Evolutionary conservation across 768 basidiomycete genomes (phyloP).

Genomic region (Tricholoma sp.): DNA sequence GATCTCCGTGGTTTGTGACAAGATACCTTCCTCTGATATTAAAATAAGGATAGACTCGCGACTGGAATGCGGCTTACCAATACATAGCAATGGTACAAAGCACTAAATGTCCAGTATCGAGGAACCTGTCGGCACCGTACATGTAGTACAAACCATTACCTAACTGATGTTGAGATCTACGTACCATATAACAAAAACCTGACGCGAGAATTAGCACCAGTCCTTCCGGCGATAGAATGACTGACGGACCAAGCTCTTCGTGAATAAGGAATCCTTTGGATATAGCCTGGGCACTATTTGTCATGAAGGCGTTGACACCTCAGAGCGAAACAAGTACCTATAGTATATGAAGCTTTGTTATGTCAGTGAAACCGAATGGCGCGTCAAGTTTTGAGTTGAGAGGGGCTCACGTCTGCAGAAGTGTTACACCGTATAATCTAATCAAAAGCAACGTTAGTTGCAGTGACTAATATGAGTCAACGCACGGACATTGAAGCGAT

Average conservation of each 20-base stretch:
- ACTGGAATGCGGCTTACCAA: constrained; percentile 25
- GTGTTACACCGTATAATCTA: constrained; percentile 44
- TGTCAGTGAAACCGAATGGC: constrained; percentile 3
- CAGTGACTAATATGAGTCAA: constrained; percentile 1
- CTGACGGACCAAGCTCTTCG: constrained; percentile 34
- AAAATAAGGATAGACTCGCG: background rate
- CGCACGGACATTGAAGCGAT: constrained; percentile 35
- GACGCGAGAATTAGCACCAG: background rate
- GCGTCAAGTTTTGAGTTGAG: background rate
- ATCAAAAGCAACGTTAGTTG: background rate
- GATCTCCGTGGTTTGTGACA: constrained; percentile 37
- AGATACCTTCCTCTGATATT: constrained; percentile 32
- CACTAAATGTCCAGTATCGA: constrained; percentile 42
- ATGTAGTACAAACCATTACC: background rate
- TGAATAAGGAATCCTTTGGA: constrained; percentile 31
- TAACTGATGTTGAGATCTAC: background rate
- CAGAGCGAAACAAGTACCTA: constrained; percentile 20
- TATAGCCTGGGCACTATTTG: constrained; percentile 24
- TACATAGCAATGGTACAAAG: constrained; percentile 42
- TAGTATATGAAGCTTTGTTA: constrained; percentile 35
- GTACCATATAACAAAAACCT: constrained; percentile 36
- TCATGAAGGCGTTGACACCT: background rate
- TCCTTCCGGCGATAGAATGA: background rate
- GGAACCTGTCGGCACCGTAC: constrained; percentile 18
- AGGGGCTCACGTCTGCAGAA: constrained; percentile 35